Conservation (phyloP, 768 basidiomycete species). For the Scleroderma bovista region DNA sequence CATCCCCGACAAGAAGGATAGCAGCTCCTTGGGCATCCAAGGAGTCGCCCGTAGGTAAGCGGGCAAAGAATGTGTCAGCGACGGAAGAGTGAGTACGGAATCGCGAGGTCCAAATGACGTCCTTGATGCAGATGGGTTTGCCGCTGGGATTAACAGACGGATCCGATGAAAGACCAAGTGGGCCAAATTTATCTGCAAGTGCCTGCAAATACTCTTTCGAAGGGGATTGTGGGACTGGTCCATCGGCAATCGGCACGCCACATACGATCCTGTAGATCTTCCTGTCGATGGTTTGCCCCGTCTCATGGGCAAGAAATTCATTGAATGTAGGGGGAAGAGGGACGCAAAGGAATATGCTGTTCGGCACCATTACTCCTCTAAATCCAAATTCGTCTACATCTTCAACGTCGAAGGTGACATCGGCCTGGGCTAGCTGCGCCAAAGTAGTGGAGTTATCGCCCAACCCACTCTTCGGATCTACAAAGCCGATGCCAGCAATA, state of each 20-base stretch:
- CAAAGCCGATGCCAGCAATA: constrained; percentile 37
- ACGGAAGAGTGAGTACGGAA: constrained; percentile 42
- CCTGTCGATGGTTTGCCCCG: constrained; percentile 4
- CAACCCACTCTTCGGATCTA: constrained; percentile 34
- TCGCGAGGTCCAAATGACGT: constrained; percentile 41
- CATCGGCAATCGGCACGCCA: constrained; percentile 31
- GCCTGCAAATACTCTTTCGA: constrained; percentile 38
- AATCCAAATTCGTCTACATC: constrained; percentile 2
- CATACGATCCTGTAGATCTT: constrained; percentile 37
- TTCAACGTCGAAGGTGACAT: constrained; percentile 32
- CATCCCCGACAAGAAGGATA: constrained; percentile 37
- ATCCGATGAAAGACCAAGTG: constrained; percentile 27
- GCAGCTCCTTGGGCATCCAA: constrained; percentile 10
- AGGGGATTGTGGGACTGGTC: constrained; percentile 33
- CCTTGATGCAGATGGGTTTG: constrained; percentile 29
- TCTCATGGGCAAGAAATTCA: constrained; percentile 9
- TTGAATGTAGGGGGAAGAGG: constrained; percentile 31
- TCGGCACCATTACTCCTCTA: constrained; percentile 20
- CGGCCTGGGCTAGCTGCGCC: constrained; percentile 41
- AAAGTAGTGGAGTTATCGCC: constrained; percentile 24
- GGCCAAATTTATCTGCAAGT: constrained; percentile 37
- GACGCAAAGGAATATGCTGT: constrained; percentile 31
- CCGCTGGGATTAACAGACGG: constrained; percentile 27
- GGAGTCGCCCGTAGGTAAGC: constrained; percentile 13
- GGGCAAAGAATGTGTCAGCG: constrained; percentile 35